Evolutionary conservation across 108 stramenopile species (phyloP), one percentile per base, ranked within the genome.

Genomic region (Mediolabrus comicus): DNA sequence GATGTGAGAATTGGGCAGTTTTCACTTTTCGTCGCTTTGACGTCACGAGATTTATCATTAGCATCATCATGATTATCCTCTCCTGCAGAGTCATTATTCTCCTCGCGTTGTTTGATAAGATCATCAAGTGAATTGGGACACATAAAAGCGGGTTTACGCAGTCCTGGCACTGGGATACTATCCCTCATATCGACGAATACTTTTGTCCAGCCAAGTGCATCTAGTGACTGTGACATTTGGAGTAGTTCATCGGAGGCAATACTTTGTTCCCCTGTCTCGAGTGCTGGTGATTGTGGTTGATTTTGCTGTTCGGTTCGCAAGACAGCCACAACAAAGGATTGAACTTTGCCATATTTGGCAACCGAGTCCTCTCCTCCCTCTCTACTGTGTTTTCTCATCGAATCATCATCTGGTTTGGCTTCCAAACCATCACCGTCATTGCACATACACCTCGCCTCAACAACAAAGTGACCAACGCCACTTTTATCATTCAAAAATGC

Each of bases 131-230:
- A 56, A 56, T 38, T 31, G 0, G 76, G 46, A 29, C 72, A 52
- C 17, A 80, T 28, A 59, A 62, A 84, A 0, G 75, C 26, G 14
- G 83, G 83, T 30, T 59, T 75, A 11, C 78, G 35, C 36, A 86
- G 35, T 35, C 67, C 72, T 14, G 83, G 77, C 10, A 83, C 54
- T 33, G 85, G 89, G 38, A 92, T 82, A 32, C 77, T 65, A 26
- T 81, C 77, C 34, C 91, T 74, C 26, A 89, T 74, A 60, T 95
- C 94, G n/a, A 95, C 75, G 62, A 95, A 92, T 2, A 95, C 88
- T 55, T 95, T 95, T 43, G 88, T 87, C 94, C 94, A 95, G 27
- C 94, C 94, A 26, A 95, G 71, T 8, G 83, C 62, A 80, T 95
- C 91, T 32, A 95, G 69, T 24, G 77, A 79, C 26, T 61, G 57